A percentile compares a stretch with the other conserved stretches of the same genome.
Conservation (phyloP, 2,329 filamentous ascomycete genomes). For the Elsinoe necatrix region DNA sequence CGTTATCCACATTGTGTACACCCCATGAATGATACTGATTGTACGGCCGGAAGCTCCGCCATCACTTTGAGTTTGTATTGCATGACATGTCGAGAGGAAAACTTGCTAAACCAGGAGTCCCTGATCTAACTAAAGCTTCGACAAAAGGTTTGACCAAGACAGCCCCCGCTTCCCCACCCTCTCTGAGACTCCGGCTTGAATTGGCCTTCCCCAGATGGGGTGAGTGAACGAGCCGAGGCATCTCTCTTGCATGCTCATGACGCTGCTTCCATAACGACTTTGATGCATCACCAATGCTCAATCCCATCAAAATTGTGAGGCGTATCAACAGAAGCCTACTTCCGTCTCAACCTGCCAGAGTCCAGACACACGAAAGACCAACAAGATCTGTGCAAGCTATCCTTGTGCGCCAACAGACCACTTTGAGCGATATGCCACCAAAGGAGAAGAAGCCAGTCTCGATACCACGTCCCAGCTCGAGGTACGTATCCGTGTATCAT, state of each 20-base stretch:
- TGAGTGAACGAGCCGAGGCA: slow-evolving; percentile 7
- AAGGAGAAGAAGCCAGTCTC: slow-evolving; percentile 33
- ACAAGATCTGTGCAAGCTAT: not conserved
- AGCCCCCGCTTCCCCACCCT: not conserved
- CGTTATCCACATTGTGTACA: too few relatives aligned
- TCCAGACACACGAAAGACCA: not conserved
- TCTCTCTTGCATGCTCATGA: not conserved
- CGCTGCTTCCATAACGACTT: not conserved
- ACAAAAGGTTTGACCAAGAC: not conserved
- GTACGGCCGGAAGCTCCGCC: too few relatives aligned
- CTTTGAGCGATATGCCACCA: not conserved
- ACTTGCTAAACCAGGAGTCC: too few relatives aligned
- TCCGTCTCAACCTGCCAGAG: too few relatives aligned
- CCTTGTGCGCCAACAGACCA: not conserved
- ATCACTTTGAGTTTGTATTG: not conserved
- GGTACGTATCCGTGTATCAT: slow-evolving; percentile 32
- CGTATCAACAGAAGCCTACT: not conserved
- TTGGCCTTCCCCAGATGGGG: not conserved
- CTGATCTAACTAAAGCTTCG: not conserved
- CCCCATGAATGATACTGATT: too few relatives aligned
- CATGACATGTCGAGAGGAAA: too few relatives aligned
- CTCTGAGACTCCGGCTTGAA: not conserved
- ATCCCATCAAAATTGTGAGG: not conserved
- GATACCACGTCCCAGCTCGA: slow-evolving; percentile 56
- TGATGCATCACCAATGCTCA: not conserved